Evolutionary conservation across 1,284 basidiomycete genomes (phyloP).

Genomic region (Ceratobasidium sp.): DNA sequence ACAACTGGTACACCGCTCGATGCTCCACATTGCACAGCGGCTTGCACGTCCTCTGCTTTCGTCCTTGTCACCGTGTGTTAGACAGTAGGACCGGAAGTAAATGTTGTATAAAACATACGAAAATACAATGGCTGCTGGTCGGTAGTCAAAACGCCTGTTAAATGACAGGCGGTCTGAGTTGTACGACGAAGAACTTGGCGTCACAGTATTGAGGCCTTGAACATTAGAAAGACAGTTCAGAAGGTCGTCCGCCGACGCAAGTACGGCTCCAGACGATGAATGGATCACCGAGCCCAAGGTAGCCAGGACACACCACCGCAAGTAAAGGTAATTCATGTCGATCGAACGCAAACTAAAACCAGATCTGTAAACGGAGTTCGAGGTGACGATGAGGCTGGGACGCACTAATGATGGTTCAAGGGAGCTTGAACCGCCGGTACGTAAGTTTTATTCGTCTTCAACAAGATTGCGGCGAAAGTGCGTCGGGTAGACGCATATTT

Average conservation of each 20-base stretch:
- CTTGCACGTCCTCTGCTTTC: conserved; percentile 44
- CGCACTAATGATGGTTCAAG: too few species aligned
- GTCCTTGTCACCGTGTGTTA: conserved; percentile 2
- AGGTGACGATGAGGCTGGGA: too few species aligned
- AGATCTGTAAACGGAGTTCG: too few species aligned
- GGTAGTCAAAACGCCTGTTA: conserved; percentile 46
- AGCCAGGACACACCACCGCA: not conserved
- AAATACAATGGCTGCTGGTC: conserved; percentile 49
- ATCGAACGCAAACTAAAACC: too few species aligned
- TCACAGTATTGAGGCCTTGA: not conserved
- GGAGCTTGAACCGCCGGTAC: too few species aligned
- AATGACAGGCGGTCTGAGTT: conserved; percentile 26
- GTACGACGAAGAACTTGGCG: conserved; percentile 15
- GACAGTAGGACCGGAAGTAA: conserved; percentile 1
- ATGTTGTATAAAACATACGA: conserved; percentile 35
- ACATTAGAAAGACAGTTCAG: conserved; percentile 31
- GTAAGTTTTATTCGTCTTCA: too few species aligned
- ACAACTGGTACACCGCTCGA: conserved; percentile 43
- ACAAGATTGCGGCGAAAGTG: too few species aligned
- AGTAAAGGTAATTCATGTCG: too few species aligned
- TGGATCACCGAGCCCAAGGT: not conserved
- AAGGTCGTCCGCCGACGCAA: conserved; percentile 32
- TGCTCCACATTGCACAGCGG: conserved; percentile 49
- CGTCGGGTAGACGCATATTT: too few species aligned
- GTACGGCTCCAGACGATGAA: not conserved